These are phyloP conservation scores for Colletotrichum sp. DNA, from an alignment of 2,329 filamentous ascomycete genomes.

Conservation along the genomic window DNA sequence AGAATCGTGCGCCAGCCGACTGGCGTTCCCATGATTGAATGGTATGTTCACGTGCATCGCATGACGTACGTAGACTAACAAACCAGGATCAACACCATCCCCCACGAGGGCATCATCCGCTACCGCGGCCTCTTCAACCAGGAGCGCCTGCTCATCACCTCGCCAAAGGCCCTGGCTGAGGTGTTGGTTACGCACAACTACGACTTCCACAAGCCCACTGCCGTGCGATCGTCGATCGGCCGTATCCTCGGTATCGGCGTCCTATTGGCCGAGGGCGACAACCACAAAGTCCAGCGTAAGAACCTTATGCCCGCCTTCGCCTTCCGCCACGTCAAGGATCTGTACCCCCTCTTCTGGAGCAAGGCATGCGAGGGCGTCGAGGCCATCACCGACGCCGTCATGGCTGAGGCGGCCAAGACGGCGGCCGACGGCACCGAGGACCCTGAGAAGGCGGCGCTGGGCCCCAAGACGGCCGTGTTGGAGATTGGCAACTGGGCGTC, in stretches of 20 bases:
- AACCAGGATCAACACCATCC: conserved; percentile 61
- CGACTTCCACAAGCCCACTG: conserved; percentile 68
- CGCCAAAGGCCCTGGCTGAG: conserved; percentile 70
- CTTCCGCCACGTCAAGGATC: conserved; percentile 83
- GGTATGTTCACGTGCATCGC: conserved; percentile 39
- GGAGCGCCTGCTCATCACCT: conserved; percentile 66
- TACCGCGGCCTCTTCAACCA: conserved; percentile 67
- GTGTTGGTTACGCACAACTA: conserved; percentile 73
- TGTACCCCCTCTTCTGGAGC: conserved; percentile 84
- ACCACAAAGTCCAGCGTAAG: conserved; percentile 83
- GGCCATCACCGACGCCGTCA: conserved; percentile 56
- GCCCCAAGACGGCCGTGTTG: conserved; percentile 45
- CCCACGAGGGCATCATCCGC: conserved; percentile 72
- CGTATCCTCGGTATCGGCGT: conserved; percentile 73
- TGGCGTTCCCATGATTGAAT: conserved; percentile 51
- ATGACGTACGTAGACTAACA: conserved; percentile 17
- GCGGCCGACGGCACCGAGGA: conserved; percentile 29
- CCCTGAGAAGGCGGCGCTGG: conserved; percentile 24
- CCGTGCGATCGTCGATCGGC: conserved; percentile 60
- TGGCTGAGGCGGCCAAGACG: conserved; percentile 31
- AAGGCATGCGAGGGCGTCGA: conserved; percentile 74
- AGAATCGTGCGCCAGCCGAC: conserved; percentile 43
- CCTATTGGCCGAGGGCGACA: conserved; percentile 86
- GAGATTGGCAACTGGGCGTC: conserved; percentile 66
- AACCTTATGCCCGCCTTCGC: conserved; percentile 82